Percentiles rank a stretch among this genome's conserved stretches.
Conservation (phyloP, 2,329 filamentous ascomycete species). For the Fusarium sp. region DNA sequence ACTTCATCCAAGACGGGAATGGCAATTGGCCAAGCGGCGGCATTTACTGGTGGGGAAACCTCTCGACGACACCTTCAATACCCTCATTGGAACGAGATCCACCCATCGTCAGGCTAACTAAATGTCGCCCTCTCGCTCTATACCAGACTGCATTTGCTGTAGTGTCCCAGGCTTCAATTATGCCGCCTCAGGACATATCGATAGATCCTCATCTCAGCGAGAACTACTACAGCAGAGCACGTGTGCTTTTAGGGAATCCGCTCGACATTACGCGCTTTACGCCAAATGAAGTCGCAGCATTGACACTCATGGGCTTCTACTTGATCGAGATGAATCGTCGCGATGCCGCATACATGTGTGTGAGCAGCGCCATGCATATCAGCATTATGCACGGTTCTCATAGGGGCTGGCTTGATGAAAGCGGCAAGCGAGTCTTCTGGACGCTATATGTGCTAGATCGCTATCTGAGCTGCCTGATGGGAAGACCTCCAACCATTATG, state of each 20-base stretch:
- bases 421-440: constrained; percentile 63
- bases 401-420: constrained; percentile 58
- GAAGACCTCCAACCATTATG: constrained; percentile 60
- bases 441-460: constrained; percentile 65
- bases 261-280: constrained; percentile 58
- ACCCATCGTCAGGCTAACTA: constrained; percentile 37
- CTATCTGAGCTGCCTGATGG: constrained; percentile 63
- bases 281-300: constrained; percentile 58
- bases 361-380: constrained; percentile 62
- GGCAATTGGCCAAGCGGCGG: constrained; percentile 59
- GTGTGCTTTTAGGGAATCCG: constrained; percentile 59
- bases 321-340: constrained; percentile 62
- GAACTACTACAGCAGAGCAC: constrained; percentile 59
- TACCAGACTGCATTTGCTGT: constrained; percentile 61
- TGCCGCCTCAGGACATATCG: constrained; percentile 28
- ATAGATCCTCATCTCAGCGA: constrained; percentile 55
- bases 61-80: constrained; percentile 50
- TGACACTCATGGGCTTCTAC: constrained; percentile 63
- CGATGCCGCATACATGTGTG: constrained; percentile 62
- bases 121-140: constrained; percentile 57
- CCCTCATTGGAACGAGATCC: constrained; percentile 41
- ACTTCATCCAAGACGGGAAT: constrained; percentile 60
- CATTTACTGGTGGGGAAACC: constrained; percentile 62
- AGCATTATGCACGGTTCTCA: constrained; percentile 63
- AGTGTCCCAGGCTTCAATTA: constrained; percentile 49